Conservation (phyloP, 176 grass and related monocot species). For the Bonia amplexicaulis region DNA sequence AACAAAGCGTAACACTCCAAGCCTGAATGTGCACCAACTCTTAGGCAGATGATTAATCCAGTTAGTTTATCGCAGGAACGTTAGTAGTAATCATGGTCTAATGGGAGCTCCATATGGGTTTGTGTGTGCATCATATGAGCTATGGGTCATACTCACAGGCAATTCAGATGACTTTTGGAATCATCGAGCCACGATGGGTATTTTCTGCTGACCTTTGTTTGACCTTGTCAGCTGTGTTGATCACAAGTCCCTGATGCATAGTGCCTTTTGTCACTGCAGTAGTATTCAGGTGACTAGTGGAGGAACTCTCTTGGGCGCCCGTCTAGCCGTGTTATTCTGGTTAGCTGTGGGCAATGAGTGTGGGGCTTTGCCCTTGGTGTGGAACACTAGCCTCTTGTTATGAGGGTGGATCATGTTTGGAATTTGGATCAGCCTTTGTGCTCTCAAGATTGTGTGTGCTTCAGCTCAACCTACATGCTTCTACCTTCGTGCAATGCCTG, state of each 20-base stretch:
- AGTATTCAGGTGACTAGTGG: neutral
- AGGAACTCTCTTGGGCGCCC: neutral
- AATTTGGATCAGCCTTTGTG: neutral
- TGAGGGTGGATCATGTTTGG: neutral
- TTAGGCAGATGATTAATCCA: neutral
- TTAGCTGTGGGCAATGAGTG: neutral
- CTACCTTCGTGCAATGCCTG: neutral
- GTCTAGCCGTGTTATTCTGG: neutral
- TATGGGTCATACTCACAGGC: neutral
- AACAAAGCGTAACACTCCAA: neutral
- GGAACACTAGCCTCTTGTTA: neutral
- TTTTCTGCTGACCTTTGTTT: neutral
- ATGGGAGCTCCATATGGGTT: neutral
- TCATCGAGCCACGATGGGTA: neutral
- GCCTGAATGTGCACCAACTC: neutral
- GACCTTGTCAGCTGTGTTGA: neutral
- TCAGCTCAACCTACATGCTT: neutral
- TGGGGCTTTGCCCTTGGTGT: neutral
- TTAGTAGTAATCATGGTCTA: neutral
- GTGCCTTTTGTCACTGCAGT: neutral
- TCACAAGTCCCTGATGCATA: no score
- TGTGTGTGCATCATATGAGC: neutral
- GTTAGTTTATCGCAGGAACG: neutral
- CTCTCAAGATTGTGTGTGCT: neutral
- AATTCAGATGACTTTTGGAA: neutral